These are phyloP conservation scores for Trametes sp. DNA, from an alignment of 1,284 basidiomycete species.

Conservation along the genomic window DNA sequence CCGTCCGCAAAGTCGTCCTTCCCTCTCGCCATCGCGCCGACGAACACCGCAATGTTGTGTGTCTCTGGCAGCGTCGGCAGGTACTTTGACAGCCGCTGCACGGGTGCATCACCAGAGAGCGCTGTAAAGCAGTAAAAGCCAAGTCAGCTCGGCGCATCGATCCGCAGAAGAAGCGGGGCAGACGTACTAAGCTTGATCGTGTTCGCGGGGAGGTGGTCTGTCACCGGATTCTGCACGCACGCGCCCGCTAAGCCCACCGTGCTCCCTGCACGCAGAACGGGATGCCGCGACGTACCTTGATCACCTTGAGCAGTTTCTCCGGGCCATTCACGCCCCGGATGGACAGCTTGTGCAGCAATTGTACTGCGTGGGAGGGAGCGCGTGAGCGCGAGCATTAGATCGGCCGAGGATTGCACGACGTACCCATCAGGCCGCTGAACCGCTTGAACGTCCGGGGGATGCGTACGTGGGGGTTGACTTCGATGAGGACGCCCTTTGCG, in stretches of 20 bases:
- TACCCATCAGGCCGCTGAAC: constrained; percentile 98
- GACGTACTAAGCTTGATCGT: constrained; percentile 93
- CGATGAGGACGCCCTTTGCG: constrained; percentile 95
- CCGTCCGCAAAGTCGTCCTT: constrained; percentile 98
- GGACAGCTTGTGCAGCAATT: constrained; percentile 95
- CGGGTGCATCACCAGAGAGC: constrained; percentile 91
- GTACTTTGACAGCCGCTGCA: constrained; percentile 84
- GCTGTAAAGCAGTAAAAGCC: constrained; percentile 70
- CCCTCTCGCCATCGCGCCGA: constrained; percentile 97
- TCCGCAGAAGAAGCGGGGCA: constrained; percentile 9
- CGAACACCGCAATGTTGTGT: constrained; percentile 93
- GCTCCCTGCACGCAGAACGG: not conserved
- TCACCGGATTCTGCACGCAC: constrained; percentile 84
- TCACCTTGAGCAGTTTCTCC: constrained; percentile 96
- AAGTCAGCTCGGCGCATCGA: constrained; percentile 12
- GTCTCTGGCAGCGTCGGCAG: constrained; percentile 85
- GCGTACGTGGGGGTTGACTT: constrained; percentile 97
- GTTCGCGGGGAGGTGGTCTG: constrained; percentile 94
- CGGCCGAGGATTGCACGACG: constrained; percentile 40
- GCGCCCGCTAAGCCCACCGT: constrained; percentile 10
- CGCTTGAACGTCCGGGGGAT: constrained; percentile 99
- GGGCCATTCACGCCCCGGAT: constrained; percentile 97
- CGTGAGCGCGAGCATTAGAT: not conserved
- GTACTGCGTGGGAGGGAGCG: constrained; percentile 63
- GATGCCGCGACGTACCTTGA: constrained; percentile 69